These are phyloP conservation scores for Mortierella sp. DNA, from an alignment of 371 early-diverging fungal species.

Conservation along the genomic window DNA sequence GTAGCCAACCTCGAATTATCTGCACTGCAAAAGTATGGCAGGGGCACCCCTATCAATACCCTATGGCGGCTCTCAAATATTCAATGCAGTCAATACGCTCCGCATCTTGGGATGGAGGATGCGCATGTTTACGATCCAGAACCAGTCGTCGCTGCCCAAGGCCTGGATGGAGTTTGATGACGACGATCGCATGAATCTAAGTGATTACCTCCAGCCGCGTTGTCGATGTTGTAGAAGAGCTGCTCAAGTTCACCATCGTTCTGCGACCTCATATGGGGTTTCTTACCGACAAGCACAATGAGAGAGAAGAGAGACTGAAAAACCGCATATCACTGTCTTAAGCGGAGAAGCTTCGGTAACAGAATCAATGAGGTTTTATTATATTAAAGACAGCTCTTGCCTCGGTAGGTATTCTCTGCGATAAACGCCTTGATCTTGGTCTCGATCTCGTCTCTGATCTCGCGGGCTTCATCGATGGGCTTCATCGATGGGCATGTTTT, in stretches of 20 bases:
- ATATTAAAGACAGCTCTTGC: no score
- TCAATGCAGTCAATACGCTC: conserved; percentile 62
- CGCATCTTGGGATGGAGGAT: conserved; percentile 61
- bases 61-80: conserved; percentile 62
- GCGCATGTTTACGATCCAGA: conserved; percentile 64
- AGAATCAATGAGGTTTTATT: no score
- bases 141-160: conserved; percentile 62
- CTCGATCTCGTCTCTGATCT: conserved; percentile 54
- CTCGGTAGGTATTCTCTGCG: not conserved
- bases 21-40: conserved; percentile 36
- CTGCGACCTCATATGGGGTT: conserved; percentile 56
- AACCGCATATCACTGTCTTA: conserved; percentile 55
- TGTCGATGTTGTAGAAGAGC: conserved; percentile 62
- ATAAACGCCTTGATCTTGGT: conserved; percentile 35
- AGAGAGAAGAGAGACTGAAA: conserved; percentile 57
- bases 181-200: conserved; percentile 58
- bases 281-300: conserved; percentile 58
- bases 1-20: conserved; percentile 27
- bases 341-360: conserved; percentile 44
- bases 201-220: conserved; percentile 59
- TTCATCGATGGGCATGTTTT: conserved; percentile 42
- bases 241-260: conserved; percentile 58
- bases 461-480: conserved; percentile 35
- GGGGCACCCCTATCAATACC: conserved; percentile 48
- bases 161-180: conserved; percentile 63